Base-by-base conservation (phyloP, 176 grass and related monocot species). In the Melocanna baccifera region DNA sequence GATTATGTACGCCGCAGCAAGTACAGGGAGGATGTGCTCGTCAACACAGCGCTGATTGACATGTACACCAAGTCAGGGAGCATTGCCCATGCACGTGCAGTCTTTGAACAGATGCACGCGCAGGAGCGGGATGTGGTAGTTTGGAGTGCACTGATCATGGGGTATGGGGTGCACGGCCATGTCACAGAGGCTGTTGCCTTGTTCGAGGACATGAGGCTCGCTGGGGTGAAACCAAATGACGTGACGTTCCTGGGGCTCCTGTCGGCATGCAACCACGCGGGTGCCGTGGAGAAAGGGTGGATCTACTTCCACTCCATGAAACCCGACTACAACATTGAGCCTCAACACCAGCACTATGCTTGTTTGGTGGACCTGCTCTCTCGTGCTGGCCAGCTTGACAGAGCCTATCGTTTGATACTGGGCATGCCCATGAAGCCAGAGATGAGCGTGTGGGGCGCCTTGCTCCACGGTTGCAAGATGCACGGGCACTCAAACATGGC, bases 381-480 rank as follows among this genome's bases (percentile, higher is more conserved):
- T 71, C 88, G 86, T 83, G 86, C 93, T 70, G 88, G 91, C 5
- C 86, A 87, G 26, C 84, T 93, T 79, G 88, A 93, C 12, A 87
- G 85, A 75, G 88, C 88, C 5, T 91, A 87, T 75, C 32, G 41
- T 22, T 93, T 96, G 81, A 80, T 93, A 34, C 76, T 75, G 65
- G 73, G 19, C 72, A 96, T 96, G 91, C 83, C 91, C 36, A 89
- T 91, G 12, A 88, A 87, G 56, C 83, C 91, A 22, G 88, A 89
- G 55, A 72, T 89, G 62, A 96, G 83, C 2, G 88, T 96, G 12
- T 96, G 93, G 93, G 93, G 93, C 20, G 88, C 93, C 40, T 89
- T 96, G 47, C 84, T 96, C 26, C 85, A 87, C 5, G 90, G 86
- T 52, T 96, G 93, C 73, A 96, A 87, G 84, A 89, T 89, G 59